Conservation (phyloP, 176 grass and related monocot genomes). For the Hordeum marinum region DNA sequence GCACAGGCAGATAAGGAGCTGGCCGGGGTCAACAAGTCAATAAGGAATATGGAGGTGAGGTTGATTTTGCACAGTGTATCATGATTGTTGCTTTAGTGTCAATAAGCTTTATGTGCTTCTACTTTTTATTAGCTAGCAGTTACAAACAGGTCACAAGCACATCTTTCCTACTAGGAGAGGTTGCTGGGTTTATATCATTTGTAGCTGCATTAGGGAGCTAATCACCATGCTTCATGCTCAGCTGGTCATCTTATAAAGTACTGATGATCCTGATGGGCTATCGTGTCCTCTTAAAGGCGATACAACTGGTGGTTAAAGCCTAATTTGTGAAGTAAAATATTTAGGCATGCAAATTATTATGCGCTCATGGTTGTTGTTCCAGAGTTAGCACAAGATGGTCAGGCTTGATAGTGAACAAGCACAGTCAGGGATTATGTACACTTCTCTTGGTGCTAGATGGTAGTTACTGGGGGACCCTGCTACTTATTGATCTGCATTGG, state of each 20-base stretch:
- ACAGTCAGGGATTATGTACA: not conserved
- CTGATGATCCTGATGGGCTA: not conserved
- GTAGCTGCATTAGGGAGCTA: not conserved
- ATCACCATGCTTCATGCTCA: not conserved
- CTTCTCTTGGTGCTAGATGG: not conserved
- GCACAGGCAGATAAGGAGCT: slow-evolving; percentile 47
- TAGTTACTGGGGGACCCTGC: not conserved
- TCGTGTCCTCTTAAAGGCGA: not conserved
- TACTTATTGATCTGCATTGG: not conserved
- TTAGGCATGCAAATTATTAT: not conserved
- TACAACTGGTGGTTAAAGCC: not conserved
- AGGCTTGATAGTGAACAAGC: not conserved
- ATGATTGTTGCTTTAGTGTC: not conserved
- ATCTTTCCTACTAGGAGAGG: slow-evolving; percentile 9
- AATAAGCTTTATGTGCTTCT: not conserved
- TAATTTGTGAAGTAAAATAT: not conserved
- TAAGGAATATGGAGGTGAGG: slow-evolving; percentile 64
- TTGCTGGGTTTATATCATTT: not conserved
- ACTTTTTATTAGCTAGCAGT: slow-evolving; percentile 12
- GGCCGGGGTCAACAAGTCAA: slow-evolving; percentile 44
- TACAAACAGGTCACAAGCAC: not conserved
- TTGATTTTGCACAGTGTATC: slow-evolving; percentile 10
- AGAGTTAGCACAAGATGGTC: not conserved
- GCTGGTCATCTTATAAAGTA: not conserved
- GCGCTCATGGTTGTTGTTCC: not conserved